These are phyloP conservation scores for Blumeriella jaapii DNA, from an alignment of 2,329 filamentous ascomycete genomes.

Conservation along the genomic window DNA sequence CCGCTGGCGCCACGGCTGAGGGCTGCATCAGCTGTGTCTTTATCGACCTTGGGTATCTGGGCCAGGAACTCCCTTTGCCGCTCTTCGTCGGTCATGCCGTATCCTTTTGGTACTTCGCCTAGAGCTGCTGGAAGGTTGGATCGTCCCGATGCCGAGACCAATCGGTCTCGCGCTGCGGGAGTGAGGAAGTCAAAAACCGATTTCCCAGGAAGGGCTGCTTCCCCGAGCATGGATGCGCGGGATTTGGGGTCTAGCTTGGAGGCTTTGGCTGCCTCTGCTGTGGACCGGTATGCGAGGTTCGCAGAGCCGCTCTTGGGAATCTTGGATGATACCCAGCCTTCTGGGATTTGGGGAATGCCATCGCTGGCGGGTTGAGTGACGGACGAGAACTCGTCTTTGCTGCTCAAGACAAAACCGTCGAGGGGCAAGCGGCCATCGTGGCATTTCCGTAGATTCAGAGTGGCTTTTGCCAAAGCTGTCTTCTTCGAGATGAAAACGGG, in stretches of 20 bases:
- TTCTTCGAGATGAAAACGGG: slow-evolving; percentile 71
- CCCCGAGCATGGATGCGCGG: slow-evolving; percentile 70
- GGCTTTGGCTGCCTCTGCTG: slow-evolving; percentile 65
- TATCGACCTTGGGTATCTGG: slow-evolving; percentile 53
- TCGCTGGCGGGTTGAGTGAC: slow-evolving; percentile 31
- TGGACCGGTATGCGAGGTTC: slow-evolving; percentile 44
- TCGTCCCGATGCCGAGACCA: slow-evolving; percentile 67
- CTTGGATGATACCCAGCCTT: slow-evolving; percentile 37
- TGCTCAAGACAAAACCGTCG: slow-evolving; percentile 66
- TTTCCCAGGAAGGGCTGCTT: slow-evolving; percentile 73
- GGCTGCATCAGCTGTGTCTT: slow-evolving; percentile 55
- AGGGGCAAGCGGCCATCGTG: slow-evolving; percentile 73
- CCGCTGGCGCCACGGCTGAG: slow-evolving; percentile 52
- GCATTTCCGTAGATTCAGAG: slow-evolving; percentile 52
- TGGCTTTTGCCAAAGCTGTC: slow-evolving; percentile 29
- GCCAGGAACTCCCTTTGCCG: slow-evolving; percentile 45
- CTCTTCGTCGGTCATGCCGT: slow-evolving; percentile 51
- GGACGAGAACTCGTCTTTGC: slow-evolving; percentile 36
- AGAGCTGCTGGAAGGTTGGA: slow-evolving; percentile 64
- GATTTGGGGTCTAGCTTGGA: slow-evolving; percentile 65
- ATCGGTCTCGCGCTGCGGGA: slow-evolving; percentile 60
- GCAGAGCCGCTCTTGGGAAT: slow-evolving; percentile 28
- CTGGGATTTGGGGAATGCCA: slow-evolving; percentile 42
- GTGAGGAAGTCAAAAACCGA: slow-evolving; percentile 93
- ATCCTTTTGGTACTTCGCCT: slow-evolving; percentile 60